These are phyloP conservation scores for Croton laevigatus DNA, from an alignment of 441 rosid species.

Conservation along the genomic window DNA sequence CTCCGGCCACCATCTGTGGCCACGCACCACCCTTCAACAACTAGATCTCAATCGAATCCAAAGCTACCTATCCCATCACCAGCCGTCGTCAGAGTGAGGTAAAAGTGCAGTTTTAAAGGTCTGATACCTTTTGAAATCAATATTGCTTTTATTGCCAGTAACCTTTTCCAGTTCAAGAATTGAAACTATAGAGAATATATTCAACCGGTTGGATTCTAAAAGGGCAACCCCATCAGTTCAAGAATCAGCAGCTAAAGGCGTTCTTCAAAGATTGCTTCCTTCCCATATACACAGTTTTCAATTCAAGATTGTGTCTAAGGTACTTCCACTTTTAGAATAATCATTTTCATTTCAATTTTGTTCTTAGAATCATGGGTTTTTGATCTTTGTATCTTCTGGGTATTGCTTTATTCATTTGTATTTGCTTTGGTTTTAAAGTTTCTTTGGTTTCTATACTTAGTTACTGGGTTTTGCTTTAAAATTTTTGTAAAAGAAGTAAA, in stretches of 20 bases:
- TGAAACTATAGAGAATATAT: too few species aligned
- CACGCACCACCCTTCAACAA: too few species aligned
- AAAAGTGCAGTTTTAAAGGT: too few species aligned
- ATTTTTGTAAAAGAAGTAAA: not conserved
- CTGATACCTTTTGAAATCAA: too few species aligned
- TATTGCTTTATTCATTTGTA: too few species aligned
- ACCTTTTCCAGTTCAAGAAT: too few species aligned
- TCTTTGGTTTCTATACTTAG: too few species aligned
- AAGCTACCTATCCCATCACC: too few species aligned
- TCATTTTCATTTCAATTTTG: not conserved
- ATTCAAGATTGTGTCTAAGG: constrained; percentile 78
- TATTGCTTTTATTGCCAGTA: too few species aligned
- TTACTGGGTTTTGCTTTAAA: not conserved
- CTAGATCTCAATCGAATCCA: too few species aligned
- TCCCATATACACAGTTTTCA: constrained; percentile 58
- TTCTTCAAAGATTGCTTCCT: constrained; percentile 73
- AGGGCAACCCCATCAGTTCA: constrained; percentile 53
- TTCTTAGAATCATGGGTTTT: not conserved
- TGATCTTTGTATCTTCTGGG: not conserved
- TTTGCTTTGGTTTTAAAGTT: not conserved
- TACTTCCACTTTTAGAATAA: constrained; percentile 14
- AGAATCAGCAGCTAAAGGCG: constrained; percentile 67
- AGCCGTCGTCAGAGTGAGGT: too few species aligned
- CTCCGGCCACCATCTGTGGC: too few species aligned
- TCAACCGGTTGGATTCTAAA: constrained; percentile 62